phyloP scores from a whole-genome alignment of 2,329 filamentous ascomycete genomes.

The Sphaerostilbella broomeana region DNA sequence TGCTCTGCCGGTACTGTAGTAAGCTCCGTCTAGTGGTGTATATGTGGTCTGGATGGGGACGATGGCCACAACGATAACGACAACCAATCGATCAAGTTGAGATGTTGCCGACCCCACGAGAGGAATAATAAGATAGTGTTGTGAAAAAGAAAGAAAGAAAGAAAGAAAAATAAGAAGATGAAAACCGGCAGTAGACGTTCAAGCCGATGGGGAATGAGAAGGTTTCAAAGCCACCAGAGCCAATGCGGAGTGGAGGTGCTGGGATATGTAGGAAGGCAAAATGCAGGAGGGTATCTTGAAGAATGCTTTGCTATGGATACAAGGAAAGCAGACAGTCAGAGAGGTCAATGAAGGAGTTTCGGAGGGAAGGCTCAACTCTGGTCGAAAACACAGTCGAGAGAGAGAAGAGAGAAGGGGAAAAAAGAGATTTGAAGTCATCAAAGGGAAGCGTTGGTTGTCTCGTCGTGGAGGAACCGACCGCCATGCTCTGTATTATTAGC shows the following conservation, averaged over 20 bases:
- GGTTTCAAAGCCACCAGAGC: not conserved
- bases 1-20: too few relatives aligned
- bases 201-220: slow-evolving; percentile 9
- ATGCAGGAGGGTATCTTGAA: not conserved
- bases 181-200: slow-evolving; percentile 9
- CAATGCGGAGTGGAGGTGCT: not conserved
- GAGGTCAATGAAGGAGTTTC: too few relatives aligned
- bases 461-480: not conserved
- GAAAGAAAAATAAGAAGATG: slow-evolving; percentile 2
- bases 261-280: not conserved
- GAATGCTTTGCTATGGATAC: not conserved
- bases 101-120: too few relatives aligned
- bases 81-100: too few relatives aligned
- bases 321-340: too few relatives aligned
- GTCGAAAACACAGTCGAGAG: slow-evolving; percentile 4
- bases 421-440: not conserved
- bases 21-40: too few relatives aligned
- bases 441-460: too few relatives aligned
- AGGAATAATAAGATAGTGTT: not conserved
- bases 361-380: too few relatives aligned
- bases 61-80: too few relatives aligned
- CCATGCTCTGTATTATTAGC: too few relatives aligned
- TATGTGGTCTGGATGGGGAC: too few relatives aligned
- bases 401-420: slow-evolving; percentile 1
- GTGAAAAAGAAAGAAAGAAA: not conserved